Evolutionary conservation across 345 rosid species (phyloP), one percentile per base, ranked within the genome.

Genomic region (Cardamine chenopodiifolia): DNA sequence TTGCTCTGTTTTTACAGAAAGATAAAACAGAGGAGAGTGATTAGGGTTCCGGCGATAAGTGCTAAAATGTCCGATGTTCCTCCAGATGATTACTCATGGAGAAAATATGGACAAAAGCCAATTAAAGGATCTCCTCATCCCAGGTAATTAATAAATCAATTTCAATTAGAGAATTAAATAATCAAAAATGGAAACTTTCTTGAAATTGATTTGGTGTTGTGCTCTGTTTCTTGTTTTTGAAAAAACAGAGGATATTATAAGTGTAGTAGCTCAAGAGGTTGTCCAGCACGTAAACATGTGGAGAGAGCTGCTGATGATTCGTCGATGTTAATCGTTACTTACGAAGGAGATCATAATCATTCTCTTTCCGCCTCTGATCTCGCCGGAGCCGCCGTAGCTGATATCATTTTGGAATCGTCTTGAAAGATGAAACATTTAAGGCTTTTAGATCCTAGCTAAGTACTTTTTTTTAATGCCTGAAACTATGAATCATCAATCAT

Each of bases 91-190:
- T 90, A 84, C 59, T 90, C 99, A 0, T 95, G 99, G 98, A 88
- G 99, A 52, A 95, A 95, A 60, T 95, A 95, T 26, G 99, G 99
- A 29, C 99, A 95, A 58, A 95, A 95, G 70, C 99, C 99, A 50
- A 92, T 95, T 70, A 95, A 92, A 81, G 99, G 99, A 20, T 95
- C 99, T 66, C 98, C 99, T 1, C 89, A 90, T 77, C 98, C 99
- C 13, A 85, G 99, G 99, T 90, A 72, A 45, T 47, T 8, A 8
- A 5, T n/a, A 10, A 25, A 3, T 32, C 37, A 37, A 13, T 32
- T 2, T 45, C 35, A 9, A 2, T 23, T 11, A 25, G 0, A 69
- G 12, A 22, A 2, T 49, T 17, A 3, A 11, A 11, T 45, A 26
- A 10, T 49, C 0, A 26, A 58, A 60, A 45, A 62, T 61, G 15